Conservation (phyloP, 345 rosid genomes). For the Trapa bicornis region DNA sequence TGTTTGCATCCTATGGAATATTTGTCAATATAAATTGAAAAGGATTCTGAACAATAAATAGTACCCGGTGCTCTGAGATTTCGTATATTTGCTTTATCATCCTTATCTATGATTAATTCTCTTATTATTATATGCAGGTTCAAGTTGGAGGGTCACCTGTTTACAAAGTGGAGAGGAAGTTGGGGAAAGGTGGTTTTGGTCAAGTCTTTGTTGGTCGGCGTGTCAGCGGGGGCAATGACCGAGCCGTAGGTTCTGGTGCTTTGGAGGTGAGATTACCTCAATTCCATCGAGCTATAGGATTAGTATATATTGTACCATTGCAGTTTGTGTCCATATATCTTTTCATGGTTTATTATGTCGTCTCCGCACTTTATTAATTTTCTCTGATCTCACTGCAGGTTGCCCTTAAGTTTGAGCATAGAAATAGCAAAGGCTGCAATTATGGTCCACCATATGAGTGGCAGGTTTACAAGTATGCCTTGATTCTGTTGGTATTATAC, state of each 20-base stretch:
- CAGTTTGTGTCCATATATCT: slow-evolving; percentile 2
- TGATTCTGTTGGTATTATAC: background rate
- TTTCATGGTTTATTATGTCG: background rate
- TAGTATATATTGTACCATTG: background rate
- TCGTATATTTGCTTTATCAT: background rate
- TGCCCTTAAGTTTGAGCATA: slow-evolving; percentile 93
- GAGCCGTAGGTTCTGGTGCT: slow-evolving; percentile 51
- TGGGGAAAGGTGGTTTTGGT: slow-evolving; percentile 98
- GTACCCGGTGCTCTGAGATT: too few species aligned
- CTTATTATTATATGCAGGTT: slow-evolving; percentile 28
- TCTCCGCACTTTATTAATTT: background rate
- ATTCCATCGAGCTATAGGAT: background rate
- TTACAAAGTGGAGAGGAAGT: slow-evolving; percentile 67
- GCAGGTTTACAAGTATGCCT: slow-evolving; percentile 74
- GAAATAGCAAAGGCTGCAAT: slow-evolving; percentile 94
- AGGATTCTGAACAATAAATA: background rate
- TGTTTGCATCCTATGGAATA: too few species aligned
- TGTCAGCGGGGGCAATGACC: slow-evolving; percentile 43
- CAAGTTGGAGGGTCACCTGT: slow-evolving; percentile 87
- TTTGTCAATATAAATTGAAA: background rate
- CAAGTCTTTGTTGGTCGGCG: slow-evolving; percentile 96
- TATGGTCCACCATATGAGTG: slow-evolving; percentile 97
- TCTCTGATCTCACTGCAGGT: slow-evolving; percentile 35
- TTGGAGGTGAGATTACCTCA: slow-evolving; percentile 19
- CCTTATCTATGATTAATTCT: background rate